Evolutionary conservation across 1,139 yeast species (phyloP), one percentile per base, ranked within the genome.

Genomic region (Saccharomycopsis phalli): DNA sequence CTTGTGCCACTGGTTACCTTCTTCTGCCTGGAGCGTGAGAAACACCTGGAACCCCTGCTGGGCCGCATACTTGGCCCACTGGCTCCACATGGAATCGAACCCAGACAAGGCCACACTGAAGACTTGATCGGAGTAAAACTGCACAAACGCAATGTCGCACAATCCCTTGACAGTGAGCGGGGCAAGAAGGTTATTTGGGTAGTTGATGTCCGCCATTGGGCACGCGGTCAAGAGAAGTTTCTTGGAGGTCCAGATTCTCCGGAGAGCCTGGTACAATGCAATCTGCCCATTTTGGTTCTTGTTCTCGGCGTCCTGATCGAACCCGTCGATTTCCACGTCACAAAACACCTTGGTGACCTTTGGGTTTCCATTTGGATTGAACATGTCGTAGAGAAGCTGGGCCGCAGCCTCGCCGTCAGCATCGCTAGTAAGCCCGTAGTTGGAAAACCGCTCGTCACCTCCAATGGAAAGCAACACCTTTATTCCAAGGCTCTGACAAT

Each of bases 141-240:
- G 47, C 16, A 44, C 17, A 23, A 44, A 41, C 11, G 27, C 37
- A 33, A 38, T 11, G 31, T 44, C 47, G n/a, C n/a, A n/a, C n/a
- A n/a, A n/a, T n/a, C n/a, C n/a, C n/a, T n/a, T n/a, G n/a, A n/a
- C n/a, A n/a, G n/a, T n/a, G n/a, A n/a, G n/a, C n/a, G n/a, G n/a
- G n/a, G n/a, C n/a, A n/a, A n/a, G n/a, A n/a, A n/a, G n/a, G n/a
- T n/a, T n/a, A 11, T 39, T 14, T 8, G 19, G 17, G n/a, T 28
- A 40, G 19, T 23, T 32, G n/a, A 23, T 36, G 19, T 28, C 23
- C 20, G 65, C 63, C 52, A 88, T 61, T 21, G 97, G 97, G 50
- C 97, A 94, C 49, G 96, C 95, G 40, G 94, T 74, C 37, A 87
- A 64, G 58, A 82, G 86, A 62, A 82, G 87, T 14, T 60, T 54